Percentiles rank a stretch among this genome's conserved stretches.
Conservation (phyloP, 257 asterid species). For the Echium plantagineum region DNA sequence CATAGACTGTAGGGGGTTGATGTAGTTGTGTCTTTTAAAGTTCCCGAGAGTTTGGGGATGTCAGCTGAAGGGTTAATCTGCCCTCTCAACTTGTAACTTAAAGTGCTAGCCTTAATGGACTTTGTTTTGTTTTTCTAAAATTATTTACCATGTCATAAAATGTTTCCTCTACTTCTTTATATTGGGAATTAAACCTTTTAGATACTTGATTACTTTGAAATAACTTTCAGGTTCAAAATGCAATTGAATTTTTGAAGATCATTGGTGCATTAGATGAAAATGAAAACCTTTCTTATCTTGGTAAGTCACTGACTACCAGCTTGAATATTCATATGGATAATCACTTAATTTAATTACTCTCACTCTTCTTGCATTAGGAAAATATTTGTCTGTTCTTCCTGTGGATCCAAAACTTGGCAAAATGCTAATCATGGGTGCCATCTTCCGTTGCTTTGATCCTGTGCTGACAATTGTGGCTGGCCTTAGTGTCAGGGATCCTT, state of each 20-base stretch:
- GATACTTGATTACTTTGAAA: conserved; percentile 1
- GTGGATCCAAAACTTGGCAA: conserved; percentile 99
- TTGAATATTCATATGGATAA: conserved; percentile 3
- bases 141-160: not conserved
- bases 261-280: conserved; percentile 88
- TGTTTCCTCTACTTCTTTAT: not conserved
- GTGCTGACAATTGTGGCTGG: conserved; percentile 89
- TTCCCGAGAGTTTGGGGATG: no score
- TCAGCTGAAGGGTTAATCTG: no score
- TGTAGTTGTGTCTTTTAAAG: no score
- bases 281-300: conserved; percentile 93
- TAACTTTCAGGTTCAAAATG: conserved; percentile 84
- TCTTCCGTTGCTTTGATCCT: conserved; percentile 89
- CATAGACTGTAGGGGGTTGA: no score
- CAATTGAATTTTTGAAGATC: conserved; percentile 90
- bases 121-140: not conserved
- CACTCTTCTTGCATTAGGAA: conserved; percentile 42
- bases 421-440: conserved; percentile 93
- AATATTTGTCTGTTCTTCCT: conserved; percentile 79
- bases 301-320: conserved; percentile 26
- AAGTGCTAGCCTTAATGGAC: not conserved
- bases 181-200: not conserved
- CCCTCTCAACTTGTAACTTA: no score
- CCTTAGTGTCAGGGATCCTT: conserved; percentile 94
- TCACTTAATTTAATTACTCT: conserved; percentile 1